A percentile compares a stretch with the other conserved stretches of the same genome.
Evolutionary conservation across 305 asterid species (phyloP).

Genomic region (Lippia alba): DNA sequence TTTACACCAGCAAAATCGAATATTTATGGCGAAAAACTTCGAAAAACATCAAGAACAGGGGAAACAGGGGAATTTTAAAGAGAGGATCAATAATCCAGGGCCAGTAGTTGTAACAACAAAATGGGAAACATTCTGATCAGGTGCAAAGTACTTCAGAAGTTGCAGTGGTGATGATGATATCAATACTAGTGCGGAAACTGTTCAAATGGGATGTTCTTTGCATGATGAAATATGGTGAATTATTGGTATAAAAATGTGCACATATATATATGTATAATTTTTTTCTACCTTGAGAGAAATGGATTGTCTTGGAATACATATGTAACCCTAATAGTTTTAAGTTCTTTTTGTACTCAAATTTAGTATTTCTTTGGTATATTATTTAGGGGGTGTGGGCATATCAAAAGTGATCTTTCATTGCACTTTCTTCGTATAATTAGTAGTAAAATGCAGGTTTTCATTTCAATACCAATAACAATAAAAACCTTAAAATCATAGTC

Average conservation of each 20-base stretch:
- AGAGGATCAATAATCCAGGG: constrained; percentile 36
- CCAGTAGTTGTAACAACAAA: constrained; percentile 65
- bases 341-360: constrained; percentile 26
- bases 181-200: background rate
- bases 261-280: constrained; percentile 13
- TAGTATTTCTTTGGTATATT: constrained; percentile 29
- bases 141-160: background rate
- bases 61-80: constrained; percentile 43
- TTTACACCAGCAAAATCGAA: constrained; percentile 33
- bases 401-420: constrained; percentile 10
- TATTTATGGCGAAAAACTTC: constrained; percentile 33
- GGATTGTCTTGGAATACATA: constrained; percentile 27
- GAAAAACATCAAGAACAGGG: constrained; percentile 44
- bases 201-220: constrained; percentile 11
- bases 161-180: constrained; percentile 16
- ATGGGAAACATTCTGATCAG: constrained; percentile 72
- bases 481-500: background rate
- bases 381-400: constrained; percentile 27
- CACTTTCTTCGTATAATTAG: constrained; percentile 22
- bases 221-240: constrained; percentile 16
- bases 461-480: background rate
- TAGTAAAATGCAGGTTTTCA: constrained; percentile 7
- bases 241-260: constrained; percentile 31
- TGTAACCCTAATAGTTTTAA: background rate
- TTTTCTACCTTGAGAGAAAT: constrained; percentile 25